phyloP scores from a whole-genome alignment of 257 asterid species.

The Nicotiana undulata region DNA sequence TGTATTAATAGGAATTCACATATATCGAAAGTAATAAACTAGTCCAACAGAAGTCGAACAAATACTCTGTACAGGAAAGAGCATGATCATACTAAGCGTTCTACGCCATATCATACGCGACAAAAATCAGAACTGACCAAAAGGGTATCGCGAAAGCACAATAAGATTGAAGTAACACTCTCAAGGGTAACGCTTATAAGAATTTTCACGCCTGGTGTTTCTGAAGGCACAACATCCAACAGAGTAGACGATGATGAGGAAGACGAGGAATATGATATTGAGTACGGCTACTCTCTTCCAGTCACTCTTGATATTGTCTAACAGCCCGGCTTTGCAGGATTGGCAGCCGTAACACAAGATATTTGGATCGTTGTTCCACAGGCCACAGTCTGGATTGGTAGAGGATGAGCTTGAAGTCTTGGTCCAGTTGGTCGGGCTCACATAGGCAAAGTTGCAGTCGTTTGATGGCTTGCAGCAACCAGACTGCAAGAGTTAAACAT shows the following conservation, averaged over 20 bases:
- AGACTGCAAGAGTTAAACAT: constrained; percentile 43
- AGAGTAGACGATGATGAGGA: constrained; percentile 76
- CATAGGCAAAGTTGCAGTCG: constrained; percentile 58
- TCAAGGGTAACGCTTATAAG: constrained; percentile 79
- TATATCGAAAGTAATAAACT: not conserved
- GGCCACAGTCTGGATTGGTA: constrained; percentile 47
- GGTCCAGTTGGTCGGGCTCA: constrained; percentile 77
- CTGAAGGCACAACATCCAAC: constrained; percentile 83
- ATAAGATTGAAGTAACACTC: not conserved
- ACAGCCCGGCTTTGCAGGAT: constrained; percentile 85
- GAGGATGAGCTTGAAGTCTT: constrained; percentile 4
- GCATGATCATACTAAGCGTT: not conserved
- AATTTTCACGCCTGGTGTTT: constrained; percentile 63
- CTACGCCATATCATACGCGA: not conserved
- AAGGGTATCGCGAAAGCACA: not conserved
- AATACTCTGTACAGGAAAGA: not conserved
- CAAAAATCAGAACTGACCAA: not conserved
- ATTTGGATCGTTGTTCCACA: constrained; percentile 56
- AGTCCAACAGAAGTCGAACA: not conserved
- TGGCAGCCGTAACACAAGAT: constrained; percentile 59
- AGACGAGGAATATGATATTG: constrained; percentile 57
- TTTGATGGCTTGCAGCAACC: constrained; percentile 95
- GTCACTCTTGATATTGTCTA: constrained; percentile 71
- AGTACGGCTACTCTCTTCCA: constrained; percentile 78
- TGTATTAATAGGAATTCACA: not conserved